A percentile compares a stretch with the other conserved stretches of the same genome.
phyloP scores from a whole-genome alignment of 805 yeast species.

The Torulaspora microellipsoides region DNA sequence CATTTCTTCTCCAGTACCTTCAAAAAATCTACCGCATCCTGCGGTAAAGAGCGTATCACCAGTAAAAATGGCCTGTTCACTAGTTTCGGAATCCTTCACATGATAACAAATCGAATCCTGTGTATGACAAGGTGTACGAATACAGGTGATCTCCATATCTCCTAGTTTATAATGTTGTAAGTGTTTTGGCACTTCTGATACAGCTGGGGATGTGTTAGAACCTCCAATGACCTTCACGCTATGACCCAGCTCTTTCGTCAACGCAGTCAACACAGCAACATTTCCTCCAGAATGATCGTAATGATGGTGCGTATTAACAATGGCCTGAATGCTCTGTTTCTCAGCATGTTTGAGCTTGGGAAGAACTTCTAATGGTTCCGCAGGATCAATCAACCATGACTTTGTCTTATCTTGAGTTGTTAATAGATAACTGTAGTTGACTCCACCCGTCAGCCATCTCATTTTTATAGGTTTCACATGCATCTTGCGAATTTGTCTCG shows the following conservation, averaged over 20 bases:
- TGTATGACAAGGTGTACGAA: conserved; percentile 97
- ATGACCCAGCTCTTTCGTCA: conserved; percentile 35
- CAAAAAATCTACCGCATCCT: conserved; percentile 97
- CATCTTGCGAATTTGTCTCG: conserved; percentile 50
- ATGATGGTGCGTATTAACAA: conserved; percentile 96
- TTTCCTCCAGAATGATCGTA: conserved; percentile 94
- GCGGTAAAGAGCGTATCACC: conserved; percentile 94
- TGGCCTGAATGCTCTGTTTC: conserved; percentile 54
- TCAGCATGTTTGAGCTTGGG: conserved; percentile 41
- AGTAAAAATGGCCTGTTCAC: conserved; percentile 75
- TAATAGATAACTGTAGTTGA: conserved; percentile 76
- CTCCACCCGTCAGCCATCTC: conserved; percentile 92
- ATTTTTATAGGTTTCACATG: conserved; percentile 77
- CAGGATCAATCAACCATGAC: conserved; percentile 90
- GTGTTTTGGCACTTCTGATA: conserved; percentile 65
- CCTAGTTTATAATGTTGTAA: conserved; percentile 48
- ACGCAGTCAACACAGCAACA: conserved; percentile 29
- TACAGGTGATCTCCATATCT: conserved; percentile 61
- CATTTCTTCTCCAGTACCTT: conserved; percentile 85
- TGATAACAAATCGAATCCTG: conserved; percentile 91
- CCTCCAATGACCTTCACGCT: conserved; percentile 76
- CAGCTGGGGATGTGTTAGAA: conserved; percentile 44
- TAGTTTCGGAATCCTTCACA: conserved; percentile 57
- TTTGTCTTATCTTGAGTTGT: conserved; percentile 53
- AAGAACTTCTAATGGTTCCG: conserved; percentile 69